Conservation (phyloP, 345 rosid genomes). For the Lepidium sativum region DNA sequence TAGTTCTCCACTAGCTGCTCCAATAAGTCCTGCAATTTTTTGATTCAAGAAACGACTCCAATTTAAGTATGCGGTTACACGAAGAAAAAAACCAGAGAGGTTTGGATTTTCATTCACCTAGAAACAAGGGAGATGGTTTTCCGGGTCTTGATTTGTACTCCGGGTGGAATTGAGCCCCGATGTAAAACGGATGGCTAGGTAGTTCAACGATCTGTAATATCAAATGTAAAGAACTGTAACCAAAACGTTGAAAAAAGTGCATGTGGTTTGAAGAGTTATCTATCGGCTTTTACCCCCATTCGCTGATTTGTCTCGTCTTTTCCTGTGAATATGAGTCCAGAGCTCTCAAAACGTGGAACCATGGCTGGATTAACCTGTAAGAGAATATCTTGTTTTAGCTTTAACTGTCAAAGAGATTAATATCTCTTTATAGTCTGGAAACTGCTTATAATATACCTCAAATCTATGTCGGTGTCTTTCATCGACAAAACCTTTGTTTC, state of each 20-base stretch:
- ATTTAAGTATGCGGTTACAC: not conserved
- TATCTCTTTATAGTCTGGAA: not conserved
- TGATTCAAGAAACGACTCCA: not conserved
- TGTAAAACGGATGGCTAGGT: slow-evolving; percentile 58
- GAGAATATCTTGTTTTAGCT: not conserved
- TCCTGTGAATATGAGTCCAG: slow-evolving; percentile 80
- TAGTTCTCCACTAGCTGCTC: slow-evolving; percentile 66
- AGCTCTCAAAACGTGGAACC: slow-evolving; percentile 59
- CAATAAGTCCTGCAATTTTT: slow-evolving; percentile 58
- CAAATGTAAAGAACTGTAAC: slow-evolving; percentile 4
- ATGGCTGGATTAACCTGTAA: slow-evolving; percentile 84
- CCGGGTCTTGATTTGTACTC: slow-evolving; percentile 96
- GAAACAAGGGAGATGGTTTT: slow-evolving; percentile 79
- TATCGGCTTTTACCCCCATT: slow-evolving; percentile 61
- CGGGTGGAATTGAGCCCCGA: slow-evolving; percentile 92
- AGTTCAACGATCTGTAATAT: slow-evolving; percentile 56
- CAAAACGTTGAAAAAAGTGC: not conserved
- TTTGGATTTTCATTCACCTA: slow-evolving; percentile 41
- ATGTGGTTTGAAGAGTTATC: not conserved
- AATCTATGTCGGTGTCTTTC: slow-evolving; percentile 97
- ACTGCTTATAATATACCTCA: slow-evolving; percentile 42
- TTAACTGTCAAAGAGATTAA: not conserved
- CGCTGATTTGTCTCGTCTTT: slow-evolving; percentile 80
- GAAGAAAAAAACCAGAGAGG: not conserved
- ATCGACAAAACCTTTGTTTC: slow-evolving; percentile 53